Conservation (phyloP, 768 basidiomycete genomes). For the Phlebiopsis flavidoalba region DNA sequence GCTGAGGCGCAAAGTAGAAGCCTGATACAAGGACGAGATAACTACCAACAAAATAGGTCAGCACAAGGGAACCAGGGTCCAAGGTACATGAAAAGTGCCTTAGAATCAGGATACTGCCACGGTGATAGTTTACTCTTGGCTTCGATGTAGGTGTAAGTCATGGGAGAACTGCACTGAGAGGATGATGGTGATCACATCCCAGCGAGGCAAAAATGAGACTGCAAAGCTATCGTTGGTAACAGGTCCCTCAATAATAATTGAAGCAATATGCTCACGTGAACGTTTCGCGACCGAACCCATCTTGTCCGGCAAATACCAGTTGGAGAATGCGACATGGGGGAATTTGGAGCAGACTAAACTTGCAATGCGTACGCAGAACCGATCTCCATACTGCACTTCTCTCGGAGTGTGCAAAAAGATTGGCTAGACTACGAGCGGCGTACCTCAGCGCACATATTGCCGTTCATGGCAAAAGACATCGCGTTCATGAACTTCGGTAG, state of each 20-base stretch:
- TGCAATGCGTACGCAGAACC: constrained; percentile 98
- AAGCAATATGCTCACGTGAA: constrained; percentile 74
- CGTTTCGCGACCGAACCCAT: constrained; percentile 84
- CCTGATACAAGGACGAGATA: constrained; percentile 90
- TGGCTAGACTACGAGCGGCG: constrained; percentile 15
- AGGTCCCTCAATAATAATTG: neutral
- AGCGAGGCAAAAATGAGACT: constrained; percentile 97
- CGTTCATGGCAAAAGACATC: constrained; percentile 94
- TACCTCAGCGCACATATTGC: constrained; percentile 95
- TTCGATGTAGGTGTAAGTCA: constrained; percentile 99
- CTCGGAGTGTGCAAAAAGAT: neutral
- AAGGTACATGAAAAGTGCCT: constrained; percentile 48
- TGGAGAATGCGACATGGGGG: constrained; percentile 98
- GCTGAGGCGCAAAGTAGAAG: constrained; percentile 81
- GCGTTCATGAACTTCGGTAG: constrained; percentile 99
- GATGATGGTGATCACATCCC: constrained; percentile 94
- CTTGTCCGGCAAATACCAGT: constrained; percentile 83
- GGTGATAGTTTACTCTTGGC: constrained; percentile 98
- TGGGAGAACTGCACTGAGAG: constrained; percentile 94
- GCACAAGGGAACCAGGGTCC: neutral
- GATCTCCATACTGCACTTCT: constrained; percentile 83
- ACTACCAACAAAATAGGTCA: constrained; percentile 36
- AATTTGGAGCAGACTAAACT: constrained; percentile 94
- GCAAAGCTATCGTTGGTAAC: constrained; percentile 1
- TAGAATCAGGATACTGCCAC: constrained; percentile 91